phyloP scores from a whole-genome alignment of 345 rosid genomes.

The Eucalyptus decipiens region DNA sequence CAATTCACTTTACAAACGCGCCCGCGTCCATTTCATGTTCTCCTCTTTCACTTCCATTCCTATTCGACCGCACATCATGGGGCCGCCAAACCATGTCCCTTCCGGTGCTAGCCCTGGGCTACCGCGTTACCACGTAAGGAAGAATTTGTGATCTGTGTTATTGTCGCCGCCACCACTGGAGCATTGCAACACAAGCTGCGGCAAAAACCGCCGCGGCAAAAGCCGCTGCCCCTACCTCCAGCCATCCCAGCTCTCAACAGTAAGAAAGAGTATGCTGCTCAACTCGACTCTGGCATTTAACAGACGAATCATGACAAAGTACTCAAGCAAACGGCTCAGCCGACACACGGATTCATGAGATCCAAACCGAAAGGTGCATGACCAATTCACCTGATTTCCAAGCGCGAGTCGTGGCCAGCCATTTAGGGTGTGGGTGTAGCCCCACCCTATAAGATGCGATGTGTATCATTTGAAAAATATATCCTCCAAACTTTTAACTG shows the following conservation, averaged over 20 bases:
- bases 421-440: too few species aligned
- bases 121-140: neutral
- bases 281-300: neutral
- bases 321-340: neutral
- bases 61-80: too few species aligned
- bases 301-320: neutral
- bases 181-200: neutral
- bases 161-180: neutral
- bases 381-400: neutral
- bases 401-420: neutral
- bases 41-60: too few species aligned
- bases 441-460: too few species aligned
- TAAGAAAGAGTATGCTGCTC: neutral
- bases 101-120: neutral
- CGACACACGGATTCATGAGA: neutral
- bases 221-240: neutral
- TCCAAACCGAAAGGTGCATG: neutral
- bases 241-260: neutral
- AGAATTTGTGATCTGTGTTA: neutral
- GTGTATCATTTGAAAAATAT: neutral
- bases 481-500: neutral
- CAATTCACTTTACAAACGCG: too few species aligned
- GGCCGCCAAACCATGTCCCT: neutral
- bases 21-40: too few species aligned
- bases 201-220: neutral